Base-by-base conservation (phyloP, 352 stramenopile genomes). In the Globisporangium lucens region DNA sequence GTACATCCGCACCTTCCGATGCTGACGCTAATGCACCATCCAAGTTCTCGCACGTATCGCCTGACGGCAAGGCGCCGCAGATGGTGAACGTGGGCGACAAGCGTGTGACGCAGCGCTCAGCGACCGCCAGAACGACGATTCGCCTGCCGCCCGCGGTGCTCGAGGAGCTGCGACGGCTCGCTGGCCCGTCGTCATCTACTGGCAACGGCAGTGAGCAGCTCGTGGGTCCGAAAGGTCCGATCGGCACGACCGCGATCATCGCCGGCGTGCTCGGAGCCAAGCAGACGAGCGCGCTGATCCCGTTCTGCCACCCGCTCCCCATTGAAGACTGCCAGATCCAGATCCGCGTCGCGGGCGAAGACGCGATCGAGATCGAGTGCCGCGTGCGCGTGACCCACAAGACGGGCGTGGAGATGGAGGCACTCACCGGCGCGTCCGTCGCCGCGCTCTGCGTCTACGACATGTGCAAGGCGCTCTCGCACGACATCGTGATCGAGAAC, bases 401-500 rank as follows among this genome's bases (percentile, higher is more conserved):
- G 73, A 99, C 96, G 0, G 95, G 95, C 55, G 94, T 98, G 9
- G 94, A 98, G 78, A 98, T 98, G 93, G 91, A 98, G 74, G 96
- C 97, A 47, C 82, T 99, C 38, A 98, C 89, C 20, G 97, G 96
- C 33, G 95, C 91, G 29, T 96, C 85, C 13, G 77, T 98, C 22
- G 97, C 97, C 4, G 97, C 97, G 53, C 79, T 99, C 1, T 98
- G 90, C 46, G 94, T 99, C 30, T 99, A 99, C 79, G 97, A 99
- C 82, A 99, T 99, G 97, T 96, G 95, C 74, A 99, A 99, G 78
- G 97, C 95, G 22, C 71, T 99, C 49, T 98, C 91, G 69, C 95
- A 63, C 43, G 49, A 60, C n/a, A 97, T 99, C 33, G 78, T 97
- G 29, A 98, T 99, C 65, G 80, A 93, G 62, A 79, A 82, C 49